These are phyloP conservation scores for Psidium guajava DNA, from an alignment of 345 rosid genomes.

Conservation along the genomic window DNA sequence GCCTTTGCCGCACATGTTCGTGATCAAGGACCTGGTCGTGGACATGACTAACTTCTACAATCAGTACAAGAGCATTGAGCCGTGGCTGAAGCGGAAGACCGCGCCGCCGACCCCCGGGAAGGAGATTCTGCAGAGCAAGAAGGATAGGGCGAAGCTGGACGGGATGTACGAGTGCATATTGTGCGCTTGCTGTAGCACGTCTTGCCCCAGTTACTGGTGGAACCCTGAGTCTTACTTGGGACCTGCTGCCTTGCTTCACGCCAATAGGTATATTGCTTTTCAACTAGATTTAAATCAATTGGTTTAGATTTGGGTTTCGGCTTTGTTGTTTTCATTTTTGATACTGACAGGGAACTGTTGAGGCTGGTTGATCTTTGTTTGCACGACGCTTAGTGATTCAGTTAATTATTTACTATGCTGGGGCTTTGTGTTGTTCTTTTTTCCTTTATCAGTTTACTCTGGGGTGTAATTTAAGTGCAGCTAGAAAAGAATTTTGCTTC, in stretches of 20 bases:
- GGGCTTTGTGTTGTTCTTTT: background rate
- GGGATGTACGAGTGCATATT: conserved; percentile 97
- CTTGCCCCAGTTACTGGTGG: conserved; percentile 99
- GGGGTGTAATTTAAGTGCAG: background rate
- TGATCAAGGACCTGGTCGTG: conserved; percentile 88
- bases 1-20: conserved; percentile 92
- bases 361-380: background rate
- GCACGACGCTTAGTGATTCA: background rate
- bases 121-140: conserved; percentile 86
- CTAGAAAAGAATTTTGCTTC: background rate
- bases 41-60: conserved; percentile 96
- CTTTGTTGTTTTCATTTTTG: background rate
- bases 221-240: conserved; percentile 91
- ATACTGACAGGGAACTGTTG: background rate
- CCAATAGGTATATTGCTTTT: conserved; percentile 49
- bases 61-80: conserved; percentile 97
- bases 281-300: background rate
- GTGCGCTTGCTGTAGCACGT: conserved; percentile 90
- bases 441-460: background rate
- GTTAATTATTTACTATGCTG: background rate
- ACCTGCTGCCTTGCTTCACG: conserved; percentile 91
- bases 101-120: conserved; percentile 52
- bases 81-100: conserved; percentile 94
- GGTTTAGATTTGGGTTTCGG: background rate
- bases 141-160: conserved; percentile 80